Evolutionary conservation across 495 filamentous ascomycete species (phyloP), one percentile per base, ranked within the genome.

Genomic region (Copromyces sp.): DNA sequence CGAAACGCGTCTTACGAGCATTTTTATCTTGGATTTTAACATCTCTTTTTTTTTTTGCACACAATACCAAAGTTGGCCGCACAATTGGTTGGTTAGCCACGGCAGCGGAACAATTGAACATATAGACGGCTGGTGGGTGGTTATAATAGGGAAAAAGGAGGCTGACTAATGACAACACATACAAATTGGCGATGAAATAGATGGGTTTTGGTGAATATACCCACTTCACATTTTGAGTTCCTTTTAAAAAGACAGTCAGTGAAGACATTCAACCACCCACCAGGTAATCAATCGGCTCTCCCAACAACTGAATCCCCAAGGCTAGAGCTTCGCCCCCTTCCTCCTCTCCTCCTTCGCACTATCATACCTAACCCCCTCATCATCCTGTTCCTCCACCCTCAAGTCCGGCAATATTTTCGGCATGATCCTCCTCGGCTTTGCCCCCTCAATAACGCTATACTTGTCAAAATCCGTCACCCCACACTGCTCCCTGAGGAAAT

Each of bases 351-450:
- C 72, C 75, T 79, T 80, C 0, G 83, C 82, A 79, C 92, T 95
- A 81, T 95, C 91, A 78, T 89, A 86, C 73, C 88, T 86, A 78
- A 83, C 84, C 5, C 93, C 93, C 78, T 96, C 92, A 74, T 96
- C 93, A 73, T 90, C 90, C 80, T 97, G 93, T 83, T 96, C 93
- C 29, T 83, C 86, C 17, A 96, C 92, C 41, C 84, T 87, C 70
- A 96, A 75, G 68, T 90, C 86, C 1, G 93, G 93, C 74, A 96
- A 85, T 72, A 85, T 77, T 0, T 78, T 83, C 0, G 93, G 93
- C 93, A 96, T 95, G 68, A 96, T 95, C 47, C 93, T 82, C 35
- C 93, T 81, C 0, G 93, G 93, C 0, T 47, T 79, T 0, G 87
- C 76, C 0, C 92, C 93, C 0, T 86, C 83, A 0, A 95, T 84